phyloP scores from a whole-genome alignment of 2,329 filamentous ascomycete genomes.

The Monosporascus sp. region DNA sequence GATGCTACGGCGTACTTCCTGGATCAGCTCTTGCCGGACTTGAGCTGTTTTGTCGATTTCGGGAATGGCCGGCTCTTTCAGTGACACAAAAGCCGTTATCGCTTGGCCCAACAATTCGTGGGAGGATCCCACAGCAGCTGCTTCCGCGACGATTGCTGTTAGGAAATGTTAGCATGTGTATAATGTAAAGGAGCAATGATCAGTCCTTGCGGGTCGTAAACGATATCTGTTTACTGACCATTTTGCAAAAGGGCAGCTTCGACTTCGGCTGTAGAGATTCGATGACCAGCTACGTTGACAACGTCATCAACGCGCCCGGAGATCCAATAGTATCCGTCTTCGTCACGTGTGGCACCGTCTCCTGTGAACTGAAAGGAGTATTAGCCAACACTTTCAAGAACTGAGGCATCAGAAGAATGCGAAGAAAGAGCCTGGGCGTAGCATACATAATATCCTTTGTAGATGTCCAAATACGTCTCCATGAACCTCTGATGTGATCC shows the following conservation, averaged over 20 bases:
- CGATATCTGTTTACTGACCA: conserved; percentile 30
- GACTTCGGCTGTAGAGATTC: conserved; percentile 94
- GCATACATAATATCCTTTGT: conserved; percentile 95
- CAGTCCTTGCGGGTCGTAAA: no score
- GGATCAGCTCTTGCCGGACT: conserved; percentile 85
- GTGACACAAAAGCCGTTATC: conserved; percentile 90
- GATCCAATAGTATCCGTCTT: conserved; percentile 99
- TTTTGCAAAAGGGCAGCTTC: conserved; percentile 96
- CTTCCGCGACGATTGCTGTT: conserved; percentile 66
- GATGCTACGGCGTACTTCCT: conserved; percentile 95
- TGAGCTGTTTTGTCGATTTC: conserved; percentile 54
- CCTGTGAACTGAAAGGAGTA: conserved; percentile 65
- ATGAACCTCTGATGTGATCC: conserved; percentile 97
- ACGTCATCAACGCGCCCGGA: conserved; percentile 97
- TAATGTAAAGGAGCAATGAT: no score
- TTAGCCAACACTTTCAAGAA: background rate
- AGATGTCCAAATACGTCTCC: conserved; percentile 97
- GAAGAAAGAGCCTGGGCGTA: background rate
- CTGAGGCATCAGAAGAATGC: no score
- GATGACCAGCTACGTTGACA: conserved; percentile 94
- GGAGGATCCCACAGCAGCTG: conserved; percentile 85
- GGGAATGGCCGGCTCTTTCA: conserved; percentile 67
- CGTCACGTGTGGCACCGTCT: conserved; percentile 90
- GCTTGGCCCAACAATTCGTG: conserved; percentile 96
- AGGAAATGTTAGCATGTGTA: no score